Evolutionary conservation across 768 basidiomycete species (phyloP).

Genomic region (Tubosaeta sp.): DNA sequence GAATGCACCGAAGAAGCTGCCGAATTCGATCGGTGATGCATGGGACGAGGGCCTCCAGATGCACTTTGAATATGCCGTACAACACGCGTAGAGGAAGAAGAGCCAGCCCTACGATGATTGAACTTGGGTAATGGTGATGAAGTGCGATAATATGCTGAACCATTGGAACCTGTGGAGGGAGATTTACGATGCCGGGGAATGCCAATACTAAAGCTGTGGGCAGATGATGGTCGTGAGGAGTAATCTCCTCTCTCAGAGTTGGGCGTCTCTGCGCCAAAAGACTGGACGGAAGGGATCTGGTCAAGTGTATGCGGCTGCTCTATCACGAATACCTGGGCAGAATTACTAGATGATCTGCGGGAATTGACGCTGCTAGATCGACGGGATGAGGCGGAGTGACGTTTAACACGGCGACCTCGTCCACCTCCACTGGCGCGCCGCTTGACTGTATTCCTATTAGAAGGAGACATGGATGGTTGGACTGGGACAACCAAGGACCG

Average conservation of each 20-base stretch:
- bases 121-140: conserved; percentile 73
- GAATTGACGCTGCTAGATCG: conserved; percentile 93
- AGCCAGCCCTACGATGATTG: conserved; percentile 74
- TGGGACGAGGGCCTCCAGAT: conserved; percentile 33
- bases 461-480: conserved; percentile 26
- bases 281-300: conserved; percentile 59
- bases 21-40: conserved; percentile 72
- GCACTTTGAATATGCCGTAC: conserved; percentile 57
- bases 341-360: conserved; percentile 58
- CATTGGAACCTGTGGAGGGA: conserved; percentile 72
- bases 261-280: conserved; percentile 78
- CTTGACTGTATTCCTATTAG: conserved; percentile 40
- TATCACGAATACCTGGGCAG: conserved; percentile 42
- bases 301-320: conserved; percentile 50
- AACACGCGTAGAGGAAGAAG: conserved; percentile 79
- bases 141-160: conserved; percentile 59
- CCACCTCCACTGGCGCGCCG: conserved; percentile 45
- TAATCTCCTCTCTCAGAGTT: conserved; percentile 80
- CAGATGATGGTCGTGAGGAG: conserved; percentile 77
- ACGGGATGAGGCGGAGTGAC: conserved; percentile 74
- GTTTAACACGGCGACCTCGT: conserved; percentile 53
- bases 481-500: conserved; percentile 24
- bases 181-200: conserved; percentile 62
- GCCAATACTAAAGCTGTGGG: conserved; percentile 66
- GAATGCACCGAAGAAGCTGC: conserved; percentile 76